Evolutionary conservation across 257 asterid species (phyloP), one percentile per base, ranked within the genome.

Genomic region (Plantago major): DNA sequence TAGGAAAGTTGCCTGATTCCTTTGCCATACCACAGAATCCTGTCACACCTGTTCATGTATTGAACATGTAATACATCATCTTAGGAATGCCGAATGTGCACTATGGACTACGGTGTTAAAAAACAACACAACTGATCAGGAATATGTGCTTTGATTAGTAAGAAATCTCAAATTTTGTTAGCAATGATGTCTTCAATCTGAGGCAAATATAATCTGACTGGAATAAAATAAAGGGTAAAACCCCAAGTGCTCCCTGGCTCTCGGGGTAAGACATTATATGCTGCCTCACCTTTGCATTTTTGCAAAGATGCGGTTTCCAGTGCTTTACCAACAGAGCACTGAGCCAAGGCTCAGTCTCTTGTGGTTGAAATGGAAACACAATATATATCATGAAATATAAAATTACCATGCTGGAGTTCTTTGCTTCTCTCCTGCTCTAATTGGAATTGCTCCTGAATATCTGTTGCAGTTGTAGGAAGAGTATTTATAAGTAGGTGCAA

Each of bases 341-440:
- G 3, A 33, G 40, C 40, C 40, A 33, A 7, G 40, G 8, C 40
- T 33, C 40, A 33, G 40, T 7, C 40, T 33, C 40, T 33, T 33
- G 40, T 7, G 40, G 40, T 33, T 33, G 40, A 33, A 33, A 1
- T 33, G 40, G 8, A 33, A 11, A 14, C 11, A 67, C 12, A 45
- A 43, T 66, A 3, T 30, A 33, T 48, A 57, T 63, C 7, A 18
- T 66, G 67, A 17, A 66, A 66, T 59, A 48, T 65, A 19, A 73
- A 30, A 61, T 22, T 85, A 90, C 98, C 96, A 90, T 73, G 98
- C 98, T 30, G 98, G 98, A 71, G 98, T 90, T 74, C 98, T 82
- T 69, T 84, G 95, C 80, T 90, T 90, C 81, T 90, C 96, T 55
- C 98, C 94, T 18, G 79, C 77, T 76, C 83, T 80, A 75, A 60